A percentile compares a stretch with the other conserved stretches of the same genome.
These are phyloP conservation scores for Podila clonocystis DNA, from an alignment of 192 early-diverging fungal species.

Conservation along the genomic window DNA sequence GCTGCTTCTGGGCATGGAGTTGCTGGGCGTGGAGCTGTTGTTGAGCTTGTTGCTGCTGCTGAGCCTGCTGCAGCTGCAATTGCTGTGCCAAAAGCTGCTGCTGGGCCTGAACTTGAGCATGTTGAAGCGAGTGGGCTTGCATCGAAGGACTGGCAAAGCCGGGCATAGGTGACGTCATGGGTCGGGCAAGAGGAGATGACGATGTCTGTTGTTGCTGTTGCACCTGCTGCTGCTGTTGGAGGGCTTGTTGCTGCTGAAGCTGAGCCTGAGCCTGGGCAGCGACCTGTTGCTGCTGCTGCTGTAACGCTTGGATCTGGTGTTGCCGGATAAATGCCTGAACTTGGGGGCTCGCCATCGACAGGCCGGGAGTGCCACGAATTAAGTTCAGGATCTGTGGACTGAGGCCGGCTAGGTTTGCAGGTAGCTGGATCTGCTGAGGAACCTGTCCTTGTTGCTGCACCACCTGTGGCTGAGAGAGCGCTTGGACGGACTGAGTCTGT, in stretches of 20 bases:
- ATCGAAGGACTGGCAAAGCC: constrained; percentile 43
- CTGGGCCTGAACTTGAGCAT: constrained; percentile 26
- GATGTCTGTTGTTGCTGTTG: constrained; percentile 52
- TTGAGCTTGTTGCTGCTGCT: constrained; percentile 24
- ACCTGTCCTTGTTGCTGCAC: constrained; percentile 21
- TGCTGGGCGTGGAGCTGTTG: constrained; percentile 40
- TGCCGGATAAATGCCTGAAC: constrained; percentile 26
- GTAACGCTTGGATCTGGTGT: constrained; percentile 12
- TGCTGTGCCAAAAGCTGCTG: constrained; percentile 37
- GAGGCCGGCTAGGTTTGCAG: constrained; percentile 6
- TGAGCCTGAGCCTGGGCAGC: constrained; percentile 22
- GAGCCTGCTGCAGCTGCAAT: constrained; percentile 33
- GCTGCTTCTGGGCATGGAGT: constrained; percentile 50
- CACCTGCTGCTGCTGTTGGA: constrained; percentile 30
- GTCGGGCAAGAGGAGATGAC: constrained; percentile 37
- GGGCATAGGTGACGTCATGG: constrained; percentile 48
- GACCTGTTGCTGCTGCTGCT: constrained; percentile 26
- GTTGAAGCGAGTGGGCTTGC: constrained; percentile 39
- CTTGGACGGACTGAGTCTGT: constrained; percentile 17
- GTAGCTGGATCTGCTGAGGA: constrained; percentile 20
- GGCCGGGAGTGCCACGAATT: constrained; percentile 17
- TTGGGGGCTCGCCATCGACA: constrained; percentile 25
- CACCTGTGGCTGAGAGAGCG: not conserved
- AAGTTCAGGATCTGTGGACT: constrained; percentile 26
- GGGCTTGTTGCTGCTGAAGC: constrained; percentile 17